Evolutionary conservation across 2,329 filamentous ascomycete species (phyloP), one percentile per base, ranked within the genome.

Genomic region (Aspergillus vadensis): DNA sequence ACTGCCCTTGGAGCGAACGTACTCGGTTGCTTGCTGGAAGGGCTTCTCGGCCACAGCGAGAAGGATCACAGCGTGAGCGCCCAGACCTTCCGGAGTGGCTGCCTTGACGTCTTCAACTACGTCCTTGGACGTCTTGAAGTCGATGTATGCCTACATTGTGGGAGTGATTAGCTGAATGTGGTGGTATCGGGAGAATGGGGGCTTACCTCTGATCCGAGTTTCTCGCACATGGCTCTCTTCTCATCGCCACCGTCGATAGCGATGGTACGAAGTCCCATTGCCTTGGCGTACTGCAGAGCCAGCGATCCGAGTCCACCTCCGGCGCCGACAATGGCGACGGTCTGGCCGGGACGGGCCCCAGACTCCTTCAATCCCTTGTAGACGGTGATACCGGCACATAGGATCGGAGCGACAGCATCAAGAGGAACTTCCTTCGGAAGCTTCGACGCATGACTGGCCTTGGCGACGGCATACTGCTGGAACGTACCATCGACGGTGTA

Each of bases 401-500:
- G 85, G 57, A 96, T 84, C n/a, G 92, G 92, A 2, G 91, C 85
- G 60, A 96, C 83, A 55, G 86, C 87, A 72, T 93, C 92, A 50
- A 97, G 87, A 61, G 86, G 81, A 64, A 89, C 85, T n/a, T 89
- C 86, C 78, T 93, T 89, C 66, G 91, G 90, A 66, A 97, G 88
- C 67, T 89, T 87, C 32, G 92, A 91, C n/a, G 94, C 87, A 77
- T 96, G 91, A 19, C 89, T 86, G 15, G 92, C 92, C 78, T 96
- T 96, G 67, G 88, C 92, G 67, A 97, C 86, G 76, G 86, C 87
- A 81, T 96, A 97, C 82, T 97, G 88, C 82, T 97, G 93, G 85
- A 97, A 97, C 47, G 88, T 88, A 32, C 93, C 93, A 75, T 97
- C 91, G 74, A 97, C 92, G 5, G 91, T 96, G 84, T 96, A 97